A percentile compares a stretch with the other conserved stretches of the same genome.
phyloP scores from a whole-genome alignment of 2,329 filamentous ascomycete species.

The Harringtonia aguacate region DNA sequence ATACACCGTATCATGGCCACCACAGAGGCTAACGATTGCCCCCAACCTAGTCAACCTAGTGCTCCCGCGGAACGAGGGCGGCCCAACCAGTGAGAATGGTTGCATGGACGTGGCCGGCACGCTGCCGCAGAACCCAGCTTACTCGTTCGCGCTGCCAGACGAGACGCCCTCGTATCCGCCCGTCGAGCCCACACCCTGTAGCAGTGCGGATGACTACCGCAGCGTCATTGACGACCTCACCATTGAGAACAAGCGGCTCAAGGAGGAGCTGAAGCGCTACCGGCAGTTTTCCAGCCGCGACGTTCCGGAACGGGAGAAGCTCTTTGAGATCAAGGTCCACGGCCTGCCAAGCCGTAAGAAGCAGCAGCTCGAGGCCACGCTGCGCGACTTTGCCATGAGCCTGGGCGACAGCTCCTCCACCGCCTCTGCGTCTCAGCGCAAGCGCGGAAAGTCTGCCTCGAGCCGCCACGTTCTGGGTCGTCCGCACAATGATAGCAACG shows the following conservation, averaged over 20 bases:
- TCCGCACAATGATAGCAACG: too few species aligned
- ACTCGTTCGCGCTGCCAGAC: neutral
- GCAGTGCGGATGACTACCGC: constrained; percentile 63
- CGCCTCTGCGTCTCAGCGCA: constrained; percentile 26
- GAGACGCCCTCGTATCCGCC: constrained; percentile 1
- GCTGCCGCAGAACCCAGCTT: neutral
- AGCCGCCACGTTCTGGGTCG: constrained; percentile 16
- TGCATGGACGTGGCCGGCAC: too few species aligned
- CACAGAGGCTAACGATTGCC: too few species aligned
- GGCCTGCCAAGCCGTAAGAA: constrained; percentile 62
- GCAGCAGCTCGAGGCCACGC: constrained; percentile 61
- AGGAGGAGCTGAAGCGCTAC: constrained; percentile 60
- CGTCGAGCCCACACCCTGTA: constrained; percentile 25
- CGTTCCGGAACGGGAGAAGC: constrained; percentile 60
- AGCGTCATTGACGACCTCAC: constrained; percentile 84
- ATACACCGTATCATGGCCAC: too few species aligned
- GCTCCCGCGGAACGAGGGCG: neutral
- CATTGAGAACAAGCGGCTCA: constrained; percentile 70
- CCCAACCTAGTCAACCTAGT: too few species aligned
- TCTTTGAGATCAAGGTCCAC: constrained; percentile 77
- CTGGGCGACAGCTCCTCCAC: constrained; percentile 38
- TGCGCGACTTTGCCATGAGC: constrained; percentile 59
- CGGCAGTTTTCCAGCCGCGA: constrained; percentile 52
- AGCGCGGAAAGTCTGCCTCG: constrained; percentile 28
- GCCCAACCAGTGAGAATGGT: neutral